phyloP scores from a whole-genome alignment of 768 basidiomycete genomes.

The Mycena leptocephala region DNA sequence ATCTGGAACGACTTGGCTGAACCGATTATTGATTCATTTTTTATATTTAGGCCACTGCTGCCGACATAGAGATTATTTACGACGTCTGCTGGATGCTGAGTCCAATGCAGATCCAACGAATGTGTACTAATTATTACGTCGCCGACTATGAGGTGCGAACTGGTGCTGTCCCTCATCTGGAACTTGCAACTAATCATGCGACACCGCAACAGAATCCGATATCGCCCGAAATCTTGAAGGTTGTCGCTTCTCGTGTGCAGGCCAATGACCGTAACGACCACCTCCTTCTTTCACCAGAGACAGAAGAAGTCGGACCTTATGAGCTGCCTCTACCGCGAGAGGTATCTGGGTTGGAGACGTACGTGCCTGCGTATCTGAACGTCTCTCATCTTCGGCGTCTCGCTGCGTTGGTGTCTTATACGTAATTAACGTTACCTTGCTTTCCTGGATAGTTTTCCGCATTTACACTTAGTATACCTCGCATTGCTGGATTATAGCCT shows the following conservation, averaged over 20 bases:
- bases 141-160: constrained; percentile 94
- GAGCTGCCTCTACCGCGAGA: constrained; percentile 95
- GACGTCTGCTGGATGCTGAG: constrained; percentile 99
- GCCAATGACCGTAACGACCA: constrained; percentile 98
- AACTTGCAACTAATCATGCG: neutral
- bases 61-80: constrained; percentile 99
- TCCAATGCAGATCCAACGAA: constrained; percentile 98
- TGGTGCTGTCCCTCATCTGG: neutral
- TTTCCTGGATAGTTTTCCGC: constrained; percentile 37
- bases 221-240: constrained; percentile 96
- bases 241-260: constrained; percentile 96
- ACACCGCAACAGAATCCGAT: constrained; percentile 84
- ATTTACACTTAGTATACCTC: constrained; percentile 56
- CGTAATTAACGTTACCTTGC: constrained; percentile 51
- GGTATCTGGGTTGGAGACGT: constrained; percentile 96
- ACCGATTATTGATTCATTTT: constrained; percentile 16
- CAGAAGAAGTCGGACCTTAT: constrained; percentile 96
- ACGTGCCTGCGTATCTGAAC: constrained; percentile 93
- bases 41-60: constrained; percentile 84
- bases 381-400: constrained; percentile 91
- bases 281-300: constrained; percentile 94
- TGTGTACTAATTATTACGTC: constrained; percentile 99
- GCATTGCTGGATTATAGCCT: constrained; percentile 59
- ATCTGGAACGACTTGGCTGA: neutral
- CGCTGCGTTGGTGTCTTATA: constrained; percentile 87